A percentile compares a stretch with the other conserved stretches of the same genome.
Evolutionary conservation across 2,329 filamentous ascomycete species (phyloP).

Genomic region (Fusarium sp.): DNA sequence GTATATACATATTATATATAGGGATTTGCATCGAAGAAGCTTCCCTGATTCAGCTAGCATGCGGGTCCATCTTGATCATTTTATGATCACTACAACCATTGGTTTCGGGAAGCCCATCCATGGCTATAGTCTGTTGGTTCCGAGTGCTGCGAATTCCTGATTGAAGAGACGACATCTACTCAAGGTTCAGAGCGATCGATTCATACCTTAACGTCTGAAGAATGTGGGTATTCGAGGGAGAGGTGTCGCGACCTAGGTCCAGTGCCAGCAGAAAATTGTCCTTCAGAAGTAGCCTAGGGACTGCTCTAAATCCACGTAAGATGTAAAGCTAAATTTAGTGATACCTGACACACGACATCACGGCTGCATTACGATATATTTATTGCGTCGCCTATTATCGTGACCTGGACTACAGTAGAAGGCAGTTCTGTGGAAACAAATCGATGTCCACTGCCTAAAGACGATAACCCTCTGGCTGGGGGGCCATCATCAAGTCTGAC

Average conservation of each 20-base stretch:
- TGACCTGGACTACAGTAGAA: neutral
- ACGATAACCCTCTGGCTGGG: neutral
- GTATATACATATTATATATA: neutral
- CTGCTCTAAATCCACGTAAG: neutral
- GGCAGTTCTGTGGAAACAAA: neutral
- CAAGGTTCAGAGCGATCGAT: neutral
- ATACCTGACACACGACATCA: neutral
- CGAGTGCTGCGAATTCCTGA: neutral
- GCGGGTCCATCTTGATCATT: neutral
- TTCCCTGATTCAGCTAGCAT: neutral
- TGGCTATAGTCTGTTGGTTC: neutral
- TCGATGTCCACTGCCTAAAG: neutral
- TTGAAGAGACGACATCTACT: neutral
- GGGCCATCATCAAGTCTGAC: constrained; percentile 3
- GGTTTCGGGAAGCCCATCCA: neutral
- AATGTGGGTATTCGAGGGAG: neutral
- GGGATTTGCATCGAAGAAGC: neutral
- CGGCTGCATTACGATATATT: neutral
- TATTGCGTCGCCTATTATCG: neutral
- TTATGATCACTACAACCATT: neutral
- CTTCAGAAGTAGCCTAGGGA: neutral
- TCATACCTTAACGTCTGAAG: neutral
- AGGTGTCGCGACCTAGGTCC: neutral
- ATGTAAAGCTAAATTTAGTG: neutral
- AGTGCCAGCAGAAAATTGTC: neutral